These are phyloP conservation scores for Solanum habrochaites DNA, from an alignment of 257 asterid genomes.

Conservation along the genomic window DNA sequence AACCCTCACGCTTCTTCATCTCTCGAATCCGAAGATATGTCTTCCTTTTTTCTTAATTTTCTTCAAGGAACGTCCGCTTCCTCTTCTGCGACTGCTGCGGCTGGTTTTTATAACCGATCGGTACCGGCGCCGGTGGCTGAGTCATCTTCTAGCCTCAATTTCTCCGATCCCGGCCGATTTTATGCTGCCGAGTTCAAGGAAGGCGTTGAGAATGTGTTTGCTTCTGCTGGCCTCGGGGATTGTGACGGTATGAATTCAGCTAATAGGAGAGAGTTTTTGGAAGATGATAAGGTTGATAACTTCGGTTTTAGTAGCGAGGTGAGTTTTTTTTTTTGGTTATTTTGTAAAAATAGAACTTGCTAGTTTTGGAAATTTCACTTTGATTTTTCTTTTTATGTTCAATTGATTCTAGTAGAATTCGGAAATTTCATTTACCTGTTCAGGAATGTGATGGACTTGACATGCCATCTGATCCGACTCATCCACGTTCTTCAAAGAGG, in stretches of 20 bases:
- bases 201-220: constrained; percentile 8
- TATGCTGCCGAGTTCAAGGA: constrained; percentile 14
- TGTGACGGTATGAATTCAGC: constrained; percentile 45
- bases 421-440: not conserved
- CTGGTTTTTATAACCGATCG: not conserved
- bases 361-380: not conserved
- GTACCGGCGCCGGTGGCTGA: constrained; percentile 20
- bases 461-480: constrained; percentile 17
- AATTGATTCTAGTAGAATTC: not conserved
- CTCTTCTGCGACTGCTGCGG: not conserved
- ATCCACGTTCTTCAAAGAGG: constrained; percentile 71
- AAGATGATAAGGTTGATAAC: constrained; percentile 14
- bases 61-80: not conserved
- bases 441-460: constrained; percentile 61
- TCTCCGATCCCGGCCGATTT: constrained; percentile 52
- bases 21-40: constrained; percentile 3
- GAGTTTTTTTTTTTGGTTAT: not conserved
- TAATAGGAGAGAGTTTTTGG: constrained; percentile 8
- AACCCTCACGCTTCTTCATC: not conserved
- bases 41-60: constrained; percentile 1
- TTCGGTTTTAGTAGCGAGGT: constrained; percentile 36
- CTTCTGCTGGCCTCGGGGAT: constrained; percentile 23
- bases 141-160: constrained; percentile 43
- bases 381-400: not conserved
- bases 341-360: not conserved